Evolutionary conservation across 805 yeast genomes (phyloP), one percentile per base, ranked within the genome.

Genomic region (Pichia insulana): DNA sequence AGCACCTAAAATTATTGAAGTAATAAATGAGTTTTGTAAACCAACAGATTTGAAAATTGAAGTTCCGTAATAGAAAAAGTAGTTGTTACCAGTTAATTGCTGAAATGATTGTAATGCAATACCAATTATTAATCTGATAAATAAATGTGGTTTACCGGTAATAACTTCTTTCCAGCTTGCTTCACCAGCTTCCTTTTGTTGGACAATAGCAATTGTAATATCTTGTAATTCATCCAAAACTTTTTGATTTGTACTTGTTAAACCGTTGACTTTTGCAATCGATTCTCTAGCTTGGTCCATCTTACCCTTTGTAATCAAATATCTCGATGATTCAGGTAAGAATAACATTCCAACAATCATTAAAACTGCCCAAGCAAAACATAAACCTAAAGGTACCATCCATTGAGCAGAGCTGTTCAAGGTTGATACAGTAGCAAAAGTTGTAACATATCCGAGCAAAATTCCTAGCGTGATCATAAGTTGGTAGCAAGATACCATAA

Each of bases 291-390:
- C 84, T 42, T 71, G 73, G 20, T 70, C 76, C 27, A 65, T 48
- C 44, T 64, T 67, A 31, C 60, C 63, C 45, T 64, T 64, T 57
- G 70, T 74, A 45, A 76, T 67, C 61, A 79, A 69, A 63, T 59
- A 79, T 52, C 81, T 65, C 45, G 85, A 80, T 30, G 83, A 76
- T 63, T 79, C 85, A n/a, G 85, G 85, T 72, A 76, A 74, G 49
- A 67, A 64, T 13, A 68, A 44, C 74, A 71, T 70, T 51, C 74
- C 78, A 26, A 52, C 48, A 31, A 69, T 60, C 64, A 72, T 63
- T 40, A 70, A 53, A 40, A 62, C 52, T 52, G 75, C 71, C 80
- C 80, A 64, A 51, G 61, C 69, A 48, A 68, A 69, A 58, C 72
- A 67, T 47, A 61, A 47, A 42, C 63, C 64, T 52, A 78, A 64